Conservation (phyloP, 768 basidiomycete genomes). For the Suillus brevipes region DNA sequence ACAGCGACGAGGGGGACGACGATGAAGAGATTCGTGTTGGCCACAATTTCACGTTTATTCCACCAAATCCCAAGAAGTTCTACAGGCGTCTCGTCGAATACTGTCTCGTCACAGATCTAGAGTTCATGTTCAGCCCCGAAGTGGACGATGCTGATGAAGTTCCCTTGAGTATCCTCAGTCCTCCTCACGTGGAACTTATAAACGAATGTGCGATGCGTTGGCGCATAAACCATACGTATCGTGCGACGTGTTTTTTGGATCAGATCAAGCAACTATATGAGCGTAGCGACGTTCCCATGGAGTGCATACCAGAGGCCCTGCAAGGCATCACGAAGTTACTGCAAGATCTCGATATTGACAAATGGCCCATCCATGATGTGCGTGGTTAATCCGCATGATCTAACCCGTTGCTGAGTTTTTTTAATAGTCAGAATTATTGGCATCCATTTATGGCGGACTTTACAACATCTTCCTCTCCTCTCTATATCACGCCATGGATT, state of each 20-base stretch:
- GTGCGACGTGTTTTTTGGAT: conserved; percentile 79
- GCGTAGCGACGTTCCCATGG: conserved; percentile 87
- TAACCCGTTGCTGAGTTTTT: conserved; percentile 9
- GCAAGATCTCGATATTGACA: conserved; percentile 66
- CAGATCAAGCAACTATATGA: conserved; percentile 86
- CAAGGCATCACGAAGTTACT: conserved; percentile 69
- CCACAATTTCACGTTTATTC: conserved; percentile 86
- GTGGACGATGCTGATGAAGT: conserved; percentile 97
- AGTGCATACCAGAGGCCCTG: conserved; percentile 91
- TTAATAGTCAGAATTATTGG: conserved; percentile 64
- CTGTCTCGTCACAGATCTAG: conserved; percentile 83
- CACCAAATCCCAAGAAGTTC: conserved; percentile 80
- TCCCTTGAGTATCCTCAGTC: conserved; percentile 84
- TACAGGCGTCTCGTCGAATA: conserved; percentile 83
- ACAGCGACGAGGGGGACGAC: conserved; percentile 39
- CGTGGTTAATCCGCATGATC: conserved; percentile 32
- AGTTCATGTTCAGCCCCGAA: conserved; percentile 85
- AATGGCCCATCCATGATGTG: conserved; percentile 85
- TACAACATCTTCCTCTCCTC: conserved; percentile 87
- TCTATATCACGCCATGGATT: conserved; percentile 82
- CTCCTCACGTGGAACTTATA: conserved; percentile 76
- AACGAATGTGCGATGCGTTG: conserved; percentile 88
- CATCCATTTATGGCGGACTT: conserved; percentile 65
- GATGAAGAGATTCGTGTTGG: conserved; percentile 75
- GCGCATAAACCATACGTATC: conserved; percentile 81